Base-by-base conservation (phyloP, 148 eudicot genomes). In the Hydrangea macrophylla region DNA sequence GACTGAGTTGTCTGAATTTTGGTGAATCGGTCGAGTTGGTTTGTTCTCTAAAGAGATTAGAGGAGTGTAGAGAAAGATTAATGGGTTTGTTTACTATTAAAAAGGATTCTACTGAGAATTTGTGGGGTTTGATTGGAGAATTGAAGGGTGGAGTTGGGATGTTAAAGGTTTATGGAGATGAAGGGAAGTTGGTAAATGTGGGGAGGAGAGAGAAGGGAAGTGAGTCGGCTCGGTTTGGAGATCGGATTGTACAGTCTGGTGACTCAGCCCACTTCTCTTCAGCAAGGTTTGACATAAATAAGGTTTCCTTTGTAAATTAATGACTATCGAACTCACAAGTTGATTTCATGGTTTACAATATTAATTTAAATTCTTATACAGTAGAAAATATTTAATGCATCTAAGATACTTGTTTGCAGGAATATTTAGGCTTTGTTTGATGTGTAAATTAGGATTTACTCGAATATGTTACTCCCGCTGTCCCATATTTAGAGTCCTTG, bases 221-320 rank as follows among this genome's bases (percentile, higher is more conserved):
- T 58, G 88, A 88, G 86, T 92, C 91, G 12, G 92, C 85, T 75
- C 87, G 97, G 83, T 92, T 85, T 5, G 87, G 60, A 0, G 81
- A 67, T 2, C 79, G 84, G 40, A 81, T 66, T 48, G 51, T 75
- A 31, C 73, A 69, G 65, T 32, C 32, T 39, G 72, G 35, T 57
- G 86, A 92, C 71, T 86, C 91, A 69, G 84, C 83, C 12, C 72
- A 62, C 55, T 92, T 78, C 44, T 64, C 77, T 9, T 83, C 87
- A 2, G 62, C 69, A 9, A 62, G 87, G 67, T 75, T 87, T 80
- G 85, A 75, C 30, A 77, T 81, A 0, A 75, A 78, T 64, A 75
- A 81, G 67, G 70, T 79, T 39, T 73, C 83, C 18, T 71, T 53
- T 12, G 27, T 55, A 53, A 54, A 33, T 40, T 44, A n/a, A n/a